Percentiles rank a stretch among this genome's conserved stretches.
Conservation (phyloP, 2,329 filamentous ascomycete genomes). For the Passalora sequoiae region DNA sequence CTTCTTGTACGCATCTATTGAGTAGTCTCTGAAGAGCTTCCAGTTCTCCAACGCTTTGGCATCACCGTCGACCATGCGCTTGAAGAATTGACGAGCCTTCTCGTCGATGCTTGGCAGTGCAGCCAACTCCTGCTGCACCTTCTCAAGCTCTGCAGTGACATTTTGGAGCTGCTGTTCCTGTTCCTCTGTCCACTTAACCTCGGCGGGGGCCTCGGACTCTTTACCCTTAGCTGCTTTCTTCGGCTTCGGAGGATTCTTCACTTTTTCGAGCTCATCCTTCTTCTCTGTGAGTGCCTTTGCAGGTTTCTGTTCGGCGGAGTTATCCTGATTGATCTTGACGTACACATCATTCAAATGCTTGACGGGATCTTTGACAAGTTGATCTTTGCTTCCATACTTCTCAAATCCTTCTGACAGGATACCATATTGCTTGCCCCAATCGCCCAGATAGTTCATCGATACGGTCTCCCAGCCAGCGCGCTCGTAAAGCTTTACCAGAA, state of each 20-base stretch:
- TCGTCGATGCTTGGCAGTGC: constrained; percentile 60
- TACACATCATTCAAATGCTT: constrained; percentile 80
- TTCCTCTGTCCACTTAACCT: constrained; percentile 37
- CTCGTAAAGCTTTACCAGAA: constrained; percentile 64
- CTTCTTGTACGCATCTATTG: constrained; percentile 59
- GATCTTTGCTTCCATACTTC: constrained; percentile 68
- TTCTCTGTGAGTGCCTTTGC: constrained; percentile 49
- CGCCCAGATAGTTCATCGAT: constrained; percentile 70
- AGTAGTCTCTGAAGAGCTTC: constrained; percentile 59
- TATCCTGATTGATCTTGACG: constrained; percentile 64
- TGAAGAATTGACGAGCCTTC: constrained; percentile 67
- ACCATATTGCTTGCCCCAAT: constrained; percentile 73
- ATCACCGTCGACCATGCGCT: constrained; percentile 62
- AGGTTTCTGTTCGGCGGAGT: constrained; percentile 60
- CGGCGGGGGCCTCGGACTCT: constrained; percentile 36
- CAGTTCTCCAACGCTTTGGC: constrained; percentile 55
- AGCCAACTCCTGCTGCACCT: constrained; percentile 45
- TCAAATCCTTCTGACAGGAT: constrained; percentile 69
- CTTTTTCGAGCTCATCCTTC: constrained; percentile 39
- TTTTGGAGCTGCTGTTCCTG: constrained; percentile 47
- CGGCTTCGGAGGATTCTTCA: constrained; percentile 37
- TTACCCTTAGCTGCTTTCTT: constrained; percentile 42
- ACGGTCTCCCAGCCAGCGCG: constrained; percentile 65
- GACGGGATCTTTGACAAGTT: constrained; percentile 67
- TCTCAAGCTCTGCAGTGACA: constrained; percentile 44